These are phyloP conservation scores for Talaromyces sp. DNA, from an alignment of 2,329 filamentous ascomycete species.

Conservation along the genomic window DNA sequence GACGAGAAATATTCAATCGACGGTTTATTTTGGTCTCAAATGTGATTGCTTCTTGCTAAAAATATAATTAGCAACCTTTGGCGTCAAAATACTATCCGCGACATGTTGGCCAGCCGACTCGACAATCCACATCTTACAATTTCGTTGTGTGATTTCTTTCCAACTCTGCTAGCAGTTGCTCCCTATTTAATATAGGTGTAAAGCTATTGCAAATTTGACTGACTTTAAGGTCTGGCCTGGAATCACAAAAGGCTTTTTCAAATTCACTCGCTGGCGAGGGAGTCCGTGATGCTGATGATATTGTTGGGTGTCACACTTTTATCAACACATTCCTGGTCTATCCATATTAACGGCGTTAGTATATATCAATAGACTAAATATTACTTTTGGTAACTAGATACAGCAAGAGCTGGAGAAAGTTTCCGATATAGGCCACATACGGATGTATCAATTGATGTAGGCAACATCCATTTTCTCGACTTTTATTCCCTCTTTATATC, in stretches of 20 bases:
- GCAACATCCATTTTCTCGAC: too few species aligned
- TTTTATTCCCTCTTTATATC: too few species aligned
- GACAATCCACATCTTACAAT: constrained; percentile 34
- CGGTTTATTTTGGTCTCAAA: not conserved
- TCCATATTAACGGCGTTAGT: constrained; percentile 27
- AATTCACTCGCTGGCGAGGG: constrained; percentile 20
- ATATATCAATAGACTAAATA: not conserved
- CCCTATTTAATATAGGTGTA: not conserved
- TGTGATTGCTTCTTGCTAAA: constrained; percentile 17
- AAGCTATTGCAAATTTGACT: too few species aligned
- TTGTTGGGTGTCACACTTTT: constrained; percentile 22
- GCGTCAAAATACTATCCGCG: constrained; percentile 20
- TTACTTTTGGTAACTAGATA: too few species aligned
- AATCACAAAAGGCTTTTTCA: constrained; percentile 17
- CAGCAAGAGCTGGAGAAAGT: too few species aligned
- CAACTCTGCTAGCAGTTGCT: not conserved
- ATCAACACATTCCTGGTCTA: constrained; percentile 17
- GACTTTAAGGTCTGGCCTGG: constrained; percentile 12
- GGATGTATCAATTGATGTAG: too few species aligned
- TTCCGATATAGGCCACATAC: too few species aligned
- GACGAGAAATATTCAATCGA: not conserved
- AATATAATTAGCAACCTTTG: constrained; percentile 20
- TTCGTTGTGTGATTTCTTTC: constrained; percentile 20
- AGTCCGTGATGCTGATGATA: constrained; percentile 5
- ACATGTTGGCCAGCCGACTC: constrained; percentile 27